phyloP scores from a whole-genome alignment of 805 yeast genomes.

The Debaryomyces hansenii region DNA sequence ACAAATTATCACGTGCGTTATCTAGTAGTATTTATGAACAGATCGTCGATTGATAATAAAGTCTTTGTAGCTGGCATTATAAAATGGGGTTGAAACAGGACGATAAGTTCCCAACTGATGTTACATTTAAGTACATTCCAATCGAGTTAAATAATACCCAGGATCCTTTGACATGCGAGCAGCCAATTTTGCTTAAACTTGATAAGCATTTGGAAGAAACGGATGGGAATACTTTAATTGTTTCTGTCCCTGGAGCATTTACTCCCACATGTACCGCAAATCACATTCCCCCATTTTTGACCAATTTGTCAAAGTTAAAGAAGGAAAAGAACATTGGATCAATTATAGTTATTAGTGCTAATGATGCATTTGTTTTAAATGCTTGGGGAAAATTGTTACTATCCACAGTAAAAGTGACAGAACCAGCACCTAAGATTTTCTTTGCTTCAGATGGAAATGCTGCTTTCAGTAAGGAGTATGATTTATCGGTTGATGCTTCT shows the following conservation, averaged over 20 bases:
- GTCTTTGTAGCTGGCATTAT: too few relatives aligned
- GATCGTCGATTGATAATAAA: too few relatives aligned
- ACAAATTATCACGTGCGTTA: too few relatives aligned
- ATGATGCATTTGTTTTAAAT: slow-evolving; percentile 43
- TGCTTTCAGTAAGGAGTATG: slow-evolving; percentile 27
- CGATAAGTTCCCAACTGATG: slow-evolving; percentile 31
- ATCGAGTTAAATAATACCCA: slow-evolving; percentile 28
- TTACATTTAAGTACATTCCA: slow-evolving; percentile 39
- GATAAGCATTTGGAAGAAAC: slow-evolving; percentile 30
- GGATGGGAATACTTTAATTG: slow-evolving; percentile 27
- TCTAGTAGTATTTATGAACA: too few relatives aligned
- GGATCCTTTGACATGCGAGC: slow-evolving; percentile 34
- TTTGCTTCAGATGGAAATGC: slow-evolving; percentile 44
- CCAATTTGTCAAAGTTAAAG: slow-evolving; percentile 27
- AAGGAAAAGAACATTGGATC: slow-evolving; percentile 29
- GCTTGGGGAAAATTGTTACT: slow-evolving; percentile 47
- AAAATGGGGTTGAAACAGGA: slow-evolving; percentile 20
- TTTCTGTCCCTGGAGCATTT: slow-evolving; percentile 67
- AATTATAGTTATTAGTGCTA: slow-evolving; percentile 38
- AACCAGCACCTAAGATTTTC: slow-evolving; percentile 29
- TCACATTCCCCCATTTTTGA: slow-evolving; percentile 41
- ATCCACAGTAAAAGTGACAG: slow-evolving; percentile 17
- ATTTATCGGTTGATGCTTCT: slow-evolving; percentile 33
- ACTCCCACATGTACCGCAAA: slow-evolving; percentile 58
- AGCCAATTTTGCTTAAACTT: slow-evolving; percentile 32